Evolutionary conservation across 768 basidiomycete species (phyloP), one percentile per base, ranked within the genome.

Genomic region (Termitomyces sp.): DNA sequence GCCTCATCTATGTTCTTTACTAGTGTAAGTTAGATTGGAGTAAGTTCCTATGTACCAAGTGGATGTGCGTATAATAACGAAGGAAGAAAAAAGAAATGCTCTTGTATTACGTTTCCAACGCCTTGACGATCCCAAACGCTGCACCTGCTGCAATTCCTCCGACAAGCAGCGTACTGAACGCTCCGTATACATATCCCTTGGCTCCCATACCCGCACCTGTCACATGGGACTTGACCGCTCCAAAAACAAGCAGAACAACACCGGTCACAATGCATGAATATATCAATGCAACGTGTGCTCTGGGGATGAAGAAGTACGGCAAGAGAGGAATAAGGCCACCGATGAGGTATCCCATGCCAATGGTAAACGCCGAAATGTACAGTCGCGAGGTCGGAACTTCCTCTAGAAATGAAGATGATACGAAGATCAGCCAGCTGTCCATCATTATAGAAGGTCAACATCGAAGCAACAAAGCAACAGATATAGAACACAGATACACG

Each of bases 261-360:
- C 92, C 92, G 5, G 96, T 99, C 55, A 97, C 70, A 59, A 92
- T 67, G 61, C 79, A 88, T 0, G 90, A 92, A 64, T 85, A 90
- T 46, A 90, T 72, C 47, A 92, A 76, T 43, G 88, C 81, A 26
- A 83, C 69, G 36, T 85, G 79, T 9, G 93, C 94, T 13, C 71
- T 71, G 3, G 83, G 70, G 63, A 94, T 83, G 76, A 94, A 93
- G 76, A 98, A 94, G 74, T 97, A 96, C 10, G 94, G 94, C 10
- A 94, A 64, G 36, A 99, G 81, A 0, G 97, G 97, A 65, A 98
- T 90, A 55, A 95, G 78, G 31, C 97, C 97, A 46, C 97, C 97
- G 55, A 96, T 53, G 60, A 95, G 87, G 75, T 98, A 96, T 13
- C 94, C 93, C 67, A 93, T 80, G 60, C 96, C 97, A 67, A 99